Percentiles rank a stretch among this genome's conserved stretches.
phyloP scores from a whole-genome alignment of 2,329 filamentous ascomycete species.

The Ophiocordyceps sinensis region DNA sequence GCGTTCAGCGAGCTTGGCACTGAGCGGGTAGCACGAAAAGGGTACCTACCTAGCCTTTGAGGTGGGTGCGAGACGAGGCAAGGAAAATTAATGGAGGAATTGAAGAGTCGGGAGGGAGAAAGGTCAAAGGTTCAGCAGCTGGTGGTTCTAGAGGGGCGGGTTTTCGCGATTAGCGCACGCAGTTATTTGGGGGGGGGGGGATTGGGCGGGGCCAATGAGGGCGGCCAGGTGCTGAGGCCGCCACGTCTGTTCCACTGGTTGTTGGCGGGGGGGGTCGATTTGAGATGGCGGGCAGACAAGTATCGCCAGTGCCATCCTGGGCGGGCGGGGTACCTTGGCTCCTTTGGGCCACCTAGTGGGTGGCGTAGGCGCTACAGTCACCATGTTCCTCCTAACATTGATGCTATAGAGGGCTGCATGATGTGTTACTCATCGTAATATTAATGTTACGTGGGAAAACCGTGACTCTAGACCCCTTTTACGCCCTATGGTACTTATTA shows the following conservation, averaged over 20 bases:
- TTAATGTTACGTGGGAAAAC: too few relatives aligned
- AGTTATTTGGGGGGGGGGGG: conserved; percentile 9
- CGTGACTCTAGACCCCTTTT: too few relatives aligned
- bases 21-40: not conserved
- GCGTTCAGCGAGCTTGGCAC: not conserved
- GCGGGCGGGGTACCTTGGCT: not conserved
- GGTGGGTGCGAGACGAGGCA: not conserved
- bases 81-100: not conserved
- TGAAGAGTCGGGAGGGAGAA: not conserved
- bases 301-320: not conserved
- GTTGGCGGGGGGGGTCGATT: not conserved
- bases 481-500: too few relatives aligned
- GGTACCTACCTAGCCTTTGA: too few relatives aligned
- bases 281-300: not conserved
- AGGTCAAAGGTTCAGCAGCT: not conserved
- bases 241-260: not conserved
- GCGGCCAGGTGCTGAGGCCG: conserved; percentile 6
- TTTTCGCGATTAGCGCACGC: conserved; percentile 12
- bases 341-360: too few relatives aligned
- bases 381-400: too few relatives aligned
- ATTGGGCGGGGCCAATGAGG: conserved; percentile 17
- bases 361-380: too few relatives aligned
- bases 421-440: too few relatives aligned
- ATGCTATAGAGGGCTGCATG: too few relatives aligned
- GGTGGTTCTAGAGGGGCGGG: conserved; percentile 8